Percentiles rank a stretch among this genome's conserved stretches.
Conservation (phyloP, 768 basidiomycete genomes). For the Termitomyces sp. region DNA sequence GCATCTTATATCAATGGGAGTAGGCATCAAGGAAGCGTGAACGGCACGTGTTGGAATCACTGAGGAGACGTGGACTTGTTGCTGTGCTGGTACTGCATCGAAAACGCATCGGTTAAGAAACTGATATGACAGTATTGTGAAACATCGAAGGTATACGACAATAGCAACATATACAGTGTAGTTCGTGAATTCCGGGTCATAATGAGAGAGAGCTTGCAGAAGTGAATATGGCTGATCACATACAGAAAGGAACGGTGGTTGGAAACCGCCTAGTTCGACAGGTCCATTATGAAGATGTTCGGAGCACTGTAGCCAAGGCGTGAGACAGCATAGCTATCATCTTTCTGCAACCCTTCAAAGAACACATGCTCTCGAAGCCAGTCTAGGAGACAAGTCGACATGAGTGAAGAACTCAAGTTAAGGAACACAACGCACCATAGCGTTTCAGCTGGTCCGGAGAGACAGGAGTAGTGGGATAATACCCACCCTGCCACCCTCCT, state of each 20-base stretch:
- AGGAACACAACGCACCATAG: slow-evolving; percentile 44
- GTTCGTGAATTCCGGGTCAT: not conserved
- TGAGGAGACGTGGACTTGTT: not conserved
- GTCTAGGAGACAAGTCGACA: slow-evolving; percentile 32
- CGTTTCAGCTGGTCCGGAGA: slow-evolving; percentile 40
- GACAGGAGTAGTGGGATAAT: slow-evolving; percentile 46
- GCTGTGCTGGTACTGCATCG: not conserved
- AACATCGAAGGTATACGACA: not conserved
- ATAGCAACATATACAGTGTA: not conserved
- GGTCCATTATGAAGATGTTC: slow-evolving; percentile 71
- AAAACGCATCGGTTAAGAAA: not conserved
- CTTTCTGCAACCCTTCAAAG: slow-evolving; percentile 59
- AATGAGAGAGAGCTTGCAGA: not conserved
- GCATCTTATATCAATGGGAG: not conserved
- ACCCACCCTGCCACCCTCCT: slow-evolving; percentile 26
- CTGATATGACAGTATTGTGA: not conserved
- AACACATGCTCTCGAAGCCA: slow-evolving; percentile 72
- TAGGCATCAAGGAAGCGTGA: not conserved
- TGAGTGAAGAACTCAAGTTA: not conserved
- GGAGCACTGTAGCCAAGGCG: slow-evolving; percentile 75
- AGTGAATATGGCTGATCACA: not conserved
- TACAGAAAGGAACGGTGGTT: not conserved
- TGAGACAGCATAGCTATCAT: slow-evolving; percentile 50
- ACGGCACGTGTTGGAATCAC: not conserved
- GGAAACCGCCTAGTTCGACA: slow-evolving; percentile 33